These are phyloP conservation scores for Cladosporium phlei DNA, from an alignment of 2,329 filamentous ascomycete species.

Conservation along the genomic window DNA sequence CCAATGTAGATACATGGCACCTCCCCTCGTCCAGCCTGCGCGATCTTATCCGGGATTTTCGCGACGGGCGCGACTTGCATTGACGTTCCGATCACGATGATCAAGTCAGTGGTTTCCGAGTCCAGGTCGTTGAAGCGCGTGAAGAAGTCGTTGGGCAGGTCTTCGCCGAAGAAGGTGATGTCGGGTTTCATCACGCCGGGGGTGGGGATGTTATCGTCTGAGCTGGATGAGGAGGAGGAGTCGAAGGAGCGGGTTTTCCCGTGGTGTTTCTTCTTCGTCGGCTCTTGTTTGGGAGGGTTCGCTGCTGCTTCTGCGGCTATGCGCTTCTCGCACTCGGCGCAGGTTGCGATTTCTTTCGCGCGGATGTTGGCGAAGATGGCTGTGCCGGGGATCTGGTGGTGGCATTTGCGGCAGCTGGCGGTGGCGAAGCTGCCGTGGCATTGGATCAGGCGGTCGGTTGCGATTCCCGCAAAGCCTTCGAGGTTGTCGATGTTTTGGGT, in stretches of 20 bases:
- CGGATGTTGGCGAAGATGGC: constrained; percentile 75
- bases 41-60: constrained; percentile 56
- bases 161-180: constrained; percentile 96
- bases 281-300: constrained; percentile 29
- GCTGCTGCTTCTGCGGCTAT: constrained; percentile 40
- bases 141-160: constrained; percentile 78
- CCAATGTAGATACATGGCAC: constrained; percentile 35
- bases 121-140: constrained; percentile 76
- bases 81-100: constrained; percentile 93
- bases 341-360: constrained; percentile 70
- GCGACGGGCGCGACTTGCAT: constrained; percentile 94
- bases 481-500: constrained; percentile 93
- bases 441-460: constrained; percentile 77
- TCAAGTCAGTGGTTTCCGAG: constrained; percentile 73
- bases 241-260: not conserved
- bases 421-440: constrained; percentile 96
- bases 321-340: constrained; percentile 61
- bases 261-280: constrained; percentile 45
- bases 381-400: constrained; percentile 67
- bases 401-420: constrained; percentile 81
- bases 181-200: constrained; percentile 90
- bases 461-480: constrained; percentile 79
- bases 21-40: constrained; percentile 16
- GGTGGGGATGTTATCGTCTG: constrained; percentile 61
- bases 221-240: constrained; percentile 47